These are phyloP conservation scores for Geoglossum cookeanum DNA, from an alignment of 2,329 filamentous ascomycete species.

Conservation along the genomic window DNA sequence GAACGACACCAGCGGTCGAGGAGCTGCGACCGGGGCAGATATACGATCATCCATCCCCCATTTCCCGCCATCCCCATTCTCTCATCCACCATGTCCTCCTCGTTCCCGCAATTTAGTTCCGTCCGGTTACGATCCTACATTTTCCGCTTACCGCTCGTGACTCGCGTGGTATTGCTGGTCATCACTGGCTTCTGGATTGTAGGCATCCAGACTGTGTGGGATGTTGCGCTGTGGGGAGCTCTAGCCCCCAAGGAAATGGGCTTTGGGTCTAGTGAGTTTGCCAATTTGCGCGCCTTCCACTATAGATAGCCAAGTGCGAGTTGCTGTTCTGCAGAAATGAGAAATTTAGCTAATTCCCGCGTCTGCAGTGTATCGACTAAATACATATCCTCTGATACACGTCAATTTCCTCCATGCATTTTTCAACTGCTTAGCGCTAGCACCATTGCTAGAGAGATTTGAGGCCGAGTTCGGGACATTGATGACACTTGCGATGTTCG, in stretches of 20 bases:
- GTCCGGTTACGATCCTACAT: conserved; percentile 50
- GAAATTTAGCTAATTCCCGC: background rate
- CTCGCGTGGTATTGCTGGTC: conserved; percentile 45
- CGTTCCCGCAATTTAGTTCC: background rate
- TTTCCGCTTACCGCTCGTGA: conserved; percentile 72
- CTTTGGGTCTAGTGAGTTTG: conserved; percentile 45
- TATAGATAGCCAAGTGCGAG: background rate
- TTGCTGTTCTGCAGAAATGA: background rate
- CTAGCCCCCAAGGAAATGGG: conserved; percentile 60
- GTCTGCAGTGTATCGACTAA: conserved; percentile 67
- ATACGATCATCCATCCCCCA: background rate
- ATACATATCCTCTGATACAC: conserved; percentile 83
- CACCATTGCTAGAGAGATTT: conserved; percentile 82
- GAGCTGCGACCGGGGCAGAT: no score
- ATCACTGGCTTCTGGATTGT: conserved; percentile 53
- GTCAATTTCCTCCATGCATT: conserved; percentile 60
- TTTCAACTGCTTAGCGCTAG: conserved; percentile 61
- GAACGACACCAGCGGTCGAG: background rate
- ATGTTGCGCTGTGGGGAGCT: conserved; percentile 57
- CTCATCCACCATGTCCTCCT: conserved; percentile 1
- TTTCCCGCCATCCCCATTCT: background rate
- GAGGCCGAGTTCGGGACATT: conserved; percentile 84
- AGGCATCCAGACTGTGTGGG: conserved; percentile 49
- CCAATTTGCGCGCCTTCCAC: background rate
- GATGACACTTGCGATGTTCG: conserved; percentile 69